Evolutionary conservation across 2,329 filamentous ascomycete genomes (phyloP), one percentile per base, ranked within the genome.

Genomic region (Hypoxylon sp.): DNA sequence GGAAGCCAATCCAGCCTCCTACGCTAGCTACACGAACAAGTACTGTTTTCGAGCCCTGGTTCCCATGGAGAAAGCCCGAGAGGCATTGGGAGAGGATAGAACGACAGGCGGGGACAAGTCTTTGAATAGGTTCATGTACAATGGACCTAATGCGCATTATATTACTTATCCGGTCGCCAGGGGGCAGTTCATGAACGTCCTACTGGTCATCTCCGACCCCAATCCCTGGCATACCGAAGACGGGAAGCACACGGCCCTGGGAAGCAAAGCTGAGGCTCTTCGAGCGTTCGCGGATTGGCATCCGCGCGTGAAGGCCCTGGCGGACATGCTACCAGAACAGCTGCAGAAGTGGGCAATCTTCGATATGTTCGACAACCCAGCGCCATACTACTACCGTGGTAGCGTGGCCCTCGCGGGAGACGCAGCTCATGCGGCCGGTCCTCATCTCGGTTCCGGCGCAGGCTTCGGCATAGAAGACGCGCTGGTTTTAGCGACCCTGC

Each of bases 41-140:
- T 88, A 87, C 77, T 90, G 87, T 35, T 92, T 90, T 77, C 83
- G 90, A 6, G 86, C 86, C 0, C 77, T 92, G 2, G 81, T 91
- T 1, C 87, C 89, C 0, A 91, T 91, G 83, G 79, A 82, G 0
- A 76, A 83, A 14, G 88, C 87, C 0, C 76, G 81, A 0, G 75
- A 80, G 10, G 81, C 82, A 1, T 70, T 91, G 2, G 86, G 87
- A 1, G 76, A 83, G 7, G 79, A 87, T 42, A 79, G 85, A 40
- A 83, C 86, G 0, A 73, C 11, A 2, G 85, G 86, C 1, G 76
- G 82, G 5, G 78, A 86, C 40, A 78, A 84, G 30, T 83, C 86
- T 0, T 72, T 76, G 25, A 87, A 85, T 13, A 78, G 82, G 14
- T 84, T 86, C 75, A 86, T 90, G 82, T 87, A 87, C 75, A 82